These are phyloP conservation scores for Agaricus subrufescens DNA, from an alignment of 768 basidiomycete species.

Conservation along the genomic window DNA sequence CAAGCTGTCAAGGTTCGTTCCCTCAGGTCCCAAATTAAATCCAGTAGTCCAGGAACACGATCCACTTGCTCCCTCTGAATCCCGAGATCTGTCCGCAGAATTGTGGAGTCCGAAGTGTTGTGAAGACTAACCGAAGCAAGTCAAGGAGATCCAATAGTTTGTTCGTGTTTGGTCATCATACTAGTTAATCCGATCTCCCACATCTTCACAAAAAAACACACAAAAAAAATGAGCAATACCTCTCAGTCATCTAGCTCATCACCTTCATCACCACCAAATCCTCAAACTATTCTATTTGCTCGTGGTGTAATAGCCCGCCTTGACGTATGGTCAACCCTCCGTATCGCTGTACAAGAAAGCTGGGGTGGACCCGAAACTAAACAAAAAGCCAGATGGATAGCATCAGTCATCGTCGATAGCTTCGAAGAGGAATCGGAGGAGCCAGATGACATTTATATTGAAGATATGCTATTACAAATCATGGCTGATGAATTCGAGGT, in stretches of 20 bases:
- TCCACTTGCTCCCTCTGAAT: too few relatives aligned
- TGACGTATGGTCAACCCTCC: constrained; percentile 79
- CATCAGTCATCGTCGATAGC: constrained; percentile 73
- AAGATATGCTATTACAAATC: constrained; percentile 76
- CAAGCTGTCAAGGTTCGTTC: too few relatives aligned
- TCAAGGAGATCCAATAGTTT: too few relatives aligned
- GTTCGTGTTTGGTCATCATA: too few relatives aligned
- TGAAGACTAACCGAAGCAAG: too few relatives aligned
- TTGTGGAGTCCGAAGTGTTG: too few relatives aligned
- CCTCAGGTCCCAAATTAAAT: too few relatives aligned
- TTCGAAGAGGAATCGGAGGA: constrained; percentile 53
- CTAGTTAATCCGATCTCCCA: neutral
- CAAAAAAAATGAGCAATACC: too few relatives aligned
- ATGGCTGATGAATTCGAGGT: constrained; percentile 88
- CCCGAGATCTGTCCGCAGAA: too few relatives aligned
- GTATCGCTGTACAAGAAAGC: constrained; percentile 75
- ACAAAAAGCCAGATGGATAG: constrained; percentile 82
- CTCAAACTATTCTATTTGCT: constrained; percentile 69
- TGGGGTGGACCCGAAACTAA: constrained; percentile 80
- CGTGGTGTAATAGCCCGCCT: constrained; percentile 83
- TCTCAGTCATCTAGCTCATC: neutral
- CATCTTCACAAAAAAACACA: neutral
- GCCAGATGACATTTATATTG: constrained; percentile 71
- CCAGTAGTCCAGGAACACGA: too few relatives aligned
- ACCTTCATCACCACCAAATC: constrained; percentile 27